phyloP scores from a whole-genome alignment of 2,329 filamentous ascomycete species.

The Myotisia sp. region DNA sequence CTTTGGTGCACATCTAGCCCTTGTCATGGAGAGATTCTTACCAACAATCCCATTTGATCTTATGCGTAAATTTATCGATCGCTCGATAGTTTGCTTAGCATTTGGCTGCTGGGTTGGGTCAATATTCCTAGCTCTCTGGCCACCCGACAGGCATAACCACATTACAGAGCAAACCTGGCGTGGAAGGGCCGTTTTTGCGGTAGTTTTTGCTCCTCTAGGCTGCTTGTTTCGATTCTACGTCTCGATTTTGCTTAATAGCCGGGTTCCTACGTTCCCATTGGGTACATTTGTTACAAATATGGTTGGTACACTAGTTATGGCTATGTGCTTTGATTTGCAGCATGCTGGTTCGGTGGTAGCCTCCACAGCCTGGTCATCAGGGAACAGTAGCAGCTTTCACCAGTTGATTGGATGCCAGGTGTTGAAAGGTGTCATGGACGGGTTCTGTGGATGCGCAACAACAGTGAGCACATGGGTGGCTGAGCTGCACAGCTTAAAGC shows the following conservation, averaged over 20 bases:
- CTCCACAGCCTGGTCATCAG: slow-evolving; percentile 14
- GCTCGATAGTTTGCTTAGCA: slow-evolving; percentile 47
- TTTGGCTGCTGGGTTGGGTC: slow-evolving; percentile 67
- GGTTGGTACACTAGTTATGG: slow-evolving; percentile 58
- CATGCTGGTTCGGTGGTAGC: slow-evolving; percentile 42
- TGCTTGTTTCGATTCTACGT: slow-evolving; percentile 62
- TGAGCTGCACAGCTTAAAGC: slow-evolving; percentile 42
- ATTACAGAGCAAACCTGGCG: slow-evolving; percentile 51
- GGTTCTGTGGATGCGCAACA: slow-evolving; percentile 52
- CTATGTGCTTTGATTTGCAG: slow-evolving; percentile 64
- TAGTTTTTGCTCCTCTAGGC: slow-evolving; percentile 71
- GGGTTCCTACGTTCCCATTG: slow-evolving; percentile 55
- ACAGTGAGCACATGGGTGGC: slow-evolving; percentile 55
- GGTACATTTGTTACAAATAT: slow-evolving; percentile 79
- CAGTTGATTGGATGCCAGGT: slow-evolving; percentile 48
- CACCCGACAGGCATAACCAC: slow-evolving; percentile 41
- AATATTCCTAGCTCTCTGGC: slow-evolving; percentile 55
- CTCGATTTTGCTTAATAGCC: slow-evolving; percentile 55
- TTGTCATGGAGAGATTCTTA: slow-evolving; percentile 42
- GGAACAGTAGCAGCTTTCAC: slow-evolving; percentile 15
- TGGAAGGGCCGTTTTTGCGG: slow-evolving; percentile 56
- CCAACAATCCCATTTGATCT: slow-evolving; percentile 47
- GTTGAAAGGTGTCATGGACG: slow-evolving; percentile 51
- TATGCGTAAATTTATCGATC: slow-evolving; percentile 50
- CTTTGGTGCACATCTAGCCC: slow-evolving; percentile 60